These are phyloP conservation scores for Pyrenopolyporus hunteri DNA, from an alignment of 495 filamentous ascomycete genomes.

Conservation along the genomic window DNA sequence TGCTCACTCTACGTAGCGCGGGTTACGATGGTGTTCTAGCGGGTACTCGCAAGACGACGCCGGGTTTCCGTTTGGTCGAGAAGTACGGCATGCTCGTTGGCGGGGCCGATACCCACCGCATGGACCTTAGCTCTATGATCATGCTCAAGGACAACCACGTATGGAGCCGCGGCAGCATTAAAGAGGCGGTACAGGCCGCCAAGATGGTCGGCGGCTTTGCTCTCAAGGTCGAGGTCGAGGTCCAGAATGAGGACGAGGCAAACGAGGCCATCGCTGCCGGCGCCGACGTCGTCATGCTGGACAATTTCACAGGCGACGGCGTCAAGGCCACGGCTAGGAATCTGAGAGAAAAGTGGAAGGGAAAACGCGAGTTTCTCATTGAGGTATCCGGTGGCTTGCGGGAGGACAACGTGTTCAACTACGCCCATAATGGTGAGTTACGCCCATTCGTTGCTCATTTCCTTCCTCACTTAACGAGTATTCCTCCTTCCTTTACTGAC, in stretches of 20 bases:
- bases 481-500: constrained; percentile 1
- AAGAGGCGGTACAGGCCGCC: constrained; percentile 79
- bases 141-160: constrained; percentile 99
- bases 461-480: background rate
- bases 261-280: constrained; percentile 89
- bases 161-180: constrained; percentile 85
- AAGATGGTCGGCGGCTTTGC: constrained; percentile 85
- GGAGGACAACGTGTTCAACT: constrained; percentile 77
- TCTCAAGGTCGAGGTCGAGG: constrained; percentile 95
- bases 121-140: constrained; percentile 91
- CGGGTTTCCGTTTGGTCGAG: constrained; percentile 92
- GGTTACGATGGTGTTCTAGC: constrained; percentile 88
- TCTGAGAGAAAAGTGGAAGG: constrained; percentile 78
- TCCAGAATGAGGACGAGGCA: constrained; percentile 82
- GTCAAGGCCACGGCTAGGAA: constrained; percentile 71
- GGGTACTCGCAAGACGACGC: constrained; percentile 95
- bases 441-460: background rate
- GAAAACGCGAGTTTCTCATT: constrained; percentile 71
- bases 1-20: constrained; percentile 58
- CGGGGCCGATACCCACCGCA: constrained; percentile 87
- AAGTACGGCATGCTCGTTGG: constrained; percentile 97
- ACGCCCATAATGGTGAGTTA: constrained; percentile 72
- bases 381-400: constrained; percentile 93
- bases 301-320: constrained; percentile 84
- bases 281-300: constrained; percentile 95